Percentiles rank a stretch among this genome's conserved stretches.
Evolutionary conservation across 495 filamentous ascomycete species (phyloP).

Genomic region (Podospora sp.): DNA sequence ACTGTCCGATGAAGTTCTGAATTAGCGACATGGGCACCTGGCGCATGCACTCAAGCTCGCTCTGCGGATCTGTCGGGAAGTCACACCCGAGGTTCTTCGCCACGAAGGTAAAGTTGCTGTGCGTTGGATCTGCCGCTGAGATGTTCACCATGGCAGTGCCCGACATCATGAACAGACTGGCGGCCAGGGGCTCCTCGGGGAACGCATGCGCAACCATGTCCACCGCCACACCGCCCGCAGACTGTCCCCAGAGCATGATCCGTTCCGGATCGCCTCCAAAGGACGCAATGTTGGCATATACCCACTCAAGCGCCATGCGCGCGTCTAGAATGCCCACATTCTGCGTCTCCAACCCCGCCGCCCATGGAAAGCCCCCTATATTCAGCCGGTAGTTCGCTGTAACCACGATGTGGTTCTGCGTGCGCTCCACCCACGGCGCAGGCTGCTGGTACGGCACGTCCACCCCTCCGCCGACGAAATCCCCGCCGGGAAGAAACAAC

Average conservation of each 20-base stretch:
- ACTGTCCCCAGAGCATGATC: conserved; percentile 61
- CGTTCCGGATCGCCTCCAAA: conserved; percentile 67
- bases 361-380: conserved; percentile 39
- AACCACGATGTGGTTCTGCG: conserved; percentile 57
- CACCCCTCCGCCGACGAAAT: conserved; percentile 44
- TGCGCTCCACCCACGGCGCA: conserved; percentile 42
- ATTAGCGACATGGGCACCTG: conserved; percentile 41
- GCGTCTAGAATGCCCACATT: conserved; percentile 52
- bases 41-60: conserved; percentile 48
- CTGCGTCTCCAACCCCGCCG: conserved; percentile 25
- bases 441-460: conserved; percentile 50
- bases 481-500: conserved; percentile 53
- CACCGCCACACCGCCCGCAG: conserved; percentile 46
- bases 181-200: conserved; percentile 47
- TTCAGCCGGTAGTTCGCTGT: conserved; percentile 57
- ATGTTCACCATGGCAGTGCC: conserved; percentile 44
- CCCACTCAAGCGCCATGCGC: conserved; percentile 65
- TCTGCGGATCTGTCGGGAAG: conserved; percentile 35
- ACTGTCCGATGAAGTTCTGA: conserved; percentile 44
- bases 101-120: conserved; percentile 51
- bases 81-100: conserved; percentile 42
- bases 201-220: conserved; percentile 52
- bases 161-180: conserved; percentile 50
- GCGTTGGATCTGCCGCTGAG: conserved; percentile 35
- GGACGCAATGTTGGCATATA: conserved; percentile 64